phyloP scores from a whole-genome alignment of 768 basidiomycete genomes.

The Lactifluus piperatus region DNA sequence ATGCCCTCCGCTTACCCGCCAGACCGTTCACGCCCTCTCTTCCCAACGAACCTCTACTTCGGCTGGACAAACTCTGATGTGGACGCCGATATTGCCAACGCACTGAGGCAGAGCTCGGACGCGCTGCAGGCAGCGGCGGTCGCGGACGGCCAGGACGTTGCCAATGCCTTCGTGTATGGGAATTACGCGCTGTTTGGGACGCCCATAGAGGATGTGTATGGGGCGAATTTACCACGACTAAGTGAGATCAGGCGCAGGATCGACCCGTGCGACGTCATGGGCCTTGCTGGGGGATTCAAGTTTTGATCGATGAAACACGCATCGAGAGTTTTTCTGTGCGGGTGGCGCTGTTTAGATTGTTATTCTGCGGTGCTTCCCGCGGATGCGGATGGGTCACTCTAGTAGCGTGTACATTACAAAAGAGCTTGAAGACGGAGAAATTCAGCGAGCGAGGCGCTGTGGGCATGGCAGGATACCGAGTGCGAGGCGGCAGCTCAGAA shows the following conservation, averaged over 20 bases:
- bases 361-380: too few relatives aligned
- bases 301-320: conserved; percentile 7
- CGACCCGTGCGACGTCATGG: conserved; percentile 21
- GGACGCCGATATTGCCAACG: background rate
- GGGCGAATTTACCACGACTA: conserved; percentile 15
- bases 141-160: conserved; percentile 18
- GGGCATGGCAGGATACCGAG: too few relatives aligned
- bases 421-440: too few relatives aligned
- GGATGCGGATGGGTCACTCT: too few relatives aligned
- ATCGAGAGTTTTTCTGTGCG: too few relatives aligned
- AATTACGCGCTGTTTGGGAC: conserved; percentile 22
- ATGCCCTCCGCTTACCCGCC: conserved; percentile 2
- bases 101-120: background rate
- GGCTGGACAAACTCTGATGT: background rate
- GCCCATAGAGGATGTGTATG: conserved; percentile 14
- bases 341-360: too few relatives aligned
- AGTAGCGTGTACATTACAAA: too few relatives aligned
- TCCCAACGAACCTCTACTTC: conserved; percentile 17
- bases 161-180: conserved; percentile 8
- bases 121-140: background rate
- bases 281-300: conserved; percentile 20
- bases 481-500: too few relatives aligned
- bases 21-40: conserved; percentile 10
- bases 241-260: background rate
- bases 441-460: too few relatives aligned